These are phyloP conservation scores for Dalbergia cultrata DNA, from an alignment of 306 rosid genomes.

Conservation along the genomic window DNA sequence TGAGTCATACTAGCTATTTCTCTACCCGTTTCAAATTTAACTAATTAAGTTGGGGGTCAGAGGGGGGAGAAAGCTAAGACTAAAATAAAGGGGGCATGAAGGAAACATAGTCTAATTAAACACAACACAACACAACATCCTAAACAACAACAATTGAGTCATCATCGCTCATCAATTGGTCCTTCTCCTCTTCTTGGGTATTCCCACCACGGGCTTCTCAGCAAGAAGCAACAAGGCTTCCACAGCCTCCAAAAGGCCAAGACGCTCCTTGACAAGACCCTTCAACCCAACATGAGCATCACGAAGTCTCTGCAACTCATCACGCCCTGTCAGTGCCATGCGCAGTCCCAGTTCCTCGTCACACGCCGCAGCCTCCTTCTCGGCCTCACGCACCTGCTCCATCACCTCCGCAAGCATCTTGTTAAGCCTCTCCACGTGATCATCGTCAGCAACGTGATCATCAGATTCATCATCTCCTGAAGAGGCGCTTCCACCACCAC, in stretches of 20 bases:
- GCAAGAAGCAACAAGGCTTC: neutral
- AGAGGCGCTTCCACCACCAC: neutral
- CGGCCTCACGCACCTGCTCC: constrained; percentile 46
- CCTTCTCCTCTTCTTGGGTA: neutral
- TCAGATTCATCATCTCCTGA: neutral
- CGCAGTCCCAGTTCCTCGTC: constrained; percentile 41
- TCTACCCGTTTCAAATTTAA: neutral
- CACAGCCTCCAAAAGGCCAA: neutral
- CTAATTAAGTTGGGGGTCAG: neutral
- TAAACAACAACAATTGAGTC: too few species aligned
- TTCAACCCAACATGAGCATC: constrained; percentile 7
- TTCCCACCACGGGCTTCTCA: neutral
- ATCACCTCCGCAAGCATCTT: constrained; percentile 31
- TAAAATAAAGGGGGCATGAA: too few species aligned
- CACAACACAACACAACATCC: too few species aligned
- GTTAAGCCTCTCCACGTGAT: constrained; percentile 21
- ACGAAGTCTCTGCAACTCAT: constrained; percentile 33
- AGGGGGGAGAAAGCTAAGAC: too few species aligned
- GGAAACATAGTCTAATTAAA: too few species aligned
- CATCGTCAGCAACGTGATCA: neutral
- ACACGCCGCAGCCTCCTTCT: constrained; percentile 41
- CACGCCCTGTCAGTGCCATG: neutral
- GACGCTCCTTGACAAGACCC: neutral
- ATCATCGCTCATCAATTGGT: neutral
- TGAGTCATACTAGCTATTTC: neutral